Conservation (phyloP, 495 filamentous ascomycete species). For the Penicillium lagena region DNA sequence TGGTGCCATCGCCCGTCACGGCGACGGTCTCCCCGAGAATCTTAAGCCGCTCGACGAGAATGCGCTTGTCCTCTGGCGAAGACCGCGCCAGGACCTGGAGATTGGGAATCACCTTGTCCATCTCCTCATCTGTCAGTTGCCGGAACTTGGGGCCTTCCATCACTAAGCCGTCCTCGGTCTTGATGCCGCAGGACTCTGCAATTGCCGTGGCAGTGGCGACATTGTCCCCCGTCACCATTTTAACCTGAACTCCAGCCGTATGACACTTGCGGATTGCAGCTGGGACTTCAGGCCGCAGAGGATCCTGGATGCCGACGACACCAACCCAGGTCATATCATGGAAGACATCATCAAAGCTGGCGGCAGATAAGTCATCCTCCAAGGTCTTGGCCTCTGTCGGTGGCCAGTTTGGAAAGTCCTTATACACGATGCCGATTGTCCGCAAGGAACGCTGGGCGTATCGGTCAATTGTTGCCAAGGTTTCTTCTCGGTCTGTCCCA, state of each 20-base stretch:
- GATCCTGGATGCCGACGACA: slow-evolving; percentile 63
- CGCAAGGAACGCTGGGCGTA: slow-evolving; percentile 56
- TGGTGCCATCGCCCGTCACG: slow-evolving; percentile 85
- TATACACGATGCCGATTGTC: slow-evolving; percentile 58
- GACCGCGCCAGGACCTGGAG: slow-evolving; percentile 83
- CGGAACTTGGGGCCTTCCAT: slow-evolving; percentile 86
- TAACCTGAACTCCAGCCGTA: slow-evolving; percentile 72
- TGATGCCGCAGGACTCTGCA: slow-evolving; percentile 77
- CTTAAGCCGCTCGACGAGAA: slow-evolving; percentile 69
- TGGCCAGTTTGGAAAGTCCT: slow-evolving; percentile 59
- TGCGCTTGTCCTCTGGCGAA: slow-evolving; percentile 82
- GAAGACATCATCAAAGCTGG: slow-evolving; percentile 51
- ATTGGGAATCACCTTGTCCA: slow-evolving; percentile 64
- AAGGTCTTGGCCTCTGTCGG: slow-evolving; percentile 34
- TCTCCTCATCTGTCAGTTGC: slow-evolving; percentile 61
- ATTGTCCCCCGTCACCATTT: slow-evolving; percentile 90
- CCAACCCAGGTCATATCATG: slow-evolving; percentile 55
- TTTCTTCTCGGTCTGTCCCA: slow-evolving; percentile 16
- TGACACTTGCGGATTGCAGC: slow-evolving; percentile 70
- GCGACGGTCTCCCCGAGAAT: slow-evolving; percentile 73
- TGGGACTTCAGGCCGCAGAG: slow-evolving; percentile 64
- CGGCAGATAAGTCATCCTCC: slow-evolving; percentile 47
- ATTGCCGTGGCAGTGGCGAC: slow-evolving; percentile 76
- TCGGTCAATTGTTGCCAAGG: slow-evolving; percentile 40
- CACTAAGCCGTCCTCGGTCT: slow-evolving; percentile 62